phyloP scores from a whole-genome alignment of 768 basidiomycete species.

The Trametes punicea region DNA sequence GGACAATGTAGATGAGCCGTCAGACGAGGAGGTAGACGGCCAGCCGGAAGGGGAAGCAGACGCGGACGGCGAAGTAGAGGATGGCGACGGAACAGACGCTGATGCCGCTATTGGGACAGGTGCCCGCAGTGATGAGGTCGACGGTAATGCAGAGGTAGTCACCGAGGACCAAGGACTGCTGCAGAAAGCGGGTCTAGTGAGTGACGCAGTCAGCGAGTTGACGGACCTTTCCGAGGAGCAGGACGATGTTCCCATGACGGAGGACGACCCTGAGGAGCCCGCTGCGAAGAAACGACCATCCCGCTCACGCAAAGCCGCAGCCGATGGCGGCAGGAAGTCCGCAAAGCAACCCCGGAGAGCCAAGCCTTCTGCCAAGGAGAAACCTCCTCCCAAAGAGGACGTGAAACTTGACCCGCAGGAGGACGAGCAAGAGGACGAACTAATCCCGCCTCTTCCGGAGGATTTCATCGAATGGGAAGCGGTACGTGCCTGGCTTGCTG shows the following conservation, averaged over 20 bases:
- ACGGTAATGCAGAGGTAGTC: background rate
- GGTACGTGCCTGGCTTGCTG: constrained; percentile 41
- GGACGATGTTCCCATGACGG: constrained; percentile 21
- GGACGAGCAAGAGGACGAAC: constrained; percentile 24
- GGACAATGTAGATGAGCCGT: constrained; percentile 22
- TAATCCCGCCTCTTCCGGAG: constrained; percentile 33
- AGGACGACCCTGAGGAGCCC: constrained; percentile 2
- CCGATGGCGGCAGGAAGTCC: background rate
- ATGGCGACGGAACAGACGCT: constrained; percentile 5
- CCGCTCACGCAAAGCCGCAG: background rate
- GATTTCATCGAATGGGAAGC: constrained; percentile 91
- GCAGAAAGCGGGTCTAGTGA: constrained; percentile 54
- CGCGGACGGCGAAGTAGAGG: constrained; percentile 6
- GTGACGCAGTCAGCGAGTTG: constrained; percentile 68
- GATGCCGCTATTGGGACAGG: constrained; percentile 18
- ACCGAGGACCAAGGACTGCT: constrained; percentile 12
- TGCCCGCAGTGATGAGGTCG: background rate
- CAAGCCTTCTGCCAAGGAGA: background rate
- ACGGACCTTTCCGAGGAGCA: constrained; percentile 65
- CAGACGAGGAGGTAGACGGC: constrained; percentile 19
- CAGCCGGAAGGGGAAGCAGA: constrained; percentile 17
- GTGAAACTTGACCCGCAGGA: background rate
- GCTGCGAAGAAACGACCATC: constrained; percentile 1
- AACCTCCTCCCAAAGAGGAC: background rate
- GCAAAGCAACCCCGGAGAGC: constrained; percentile 1